Conservation (phyloP, 148 eudicot species). For the Talinum fruticosum region DNA sequence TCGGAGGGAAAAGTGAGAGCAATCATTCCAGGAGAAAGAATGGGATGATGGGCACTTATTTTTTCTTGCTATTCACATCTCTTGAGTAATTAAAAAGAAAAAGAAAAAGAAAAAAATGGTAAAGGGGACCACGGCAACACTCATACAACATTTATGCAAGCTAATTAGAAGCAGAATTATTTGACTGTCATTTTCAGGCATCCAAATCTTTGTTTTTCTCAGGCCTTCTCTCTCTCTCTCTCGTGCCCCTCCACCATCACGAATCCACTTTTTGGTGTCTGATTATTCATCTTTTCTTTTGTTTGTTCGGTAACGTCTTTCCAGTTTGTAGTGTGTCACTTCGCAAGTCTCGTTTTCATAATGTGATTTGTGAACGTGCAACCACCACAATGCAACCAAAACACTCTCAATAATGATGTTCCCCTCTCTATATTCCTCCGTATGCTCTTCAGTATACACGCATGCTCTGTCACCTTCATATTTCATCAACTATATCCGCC, state of each 20-base stretch:
- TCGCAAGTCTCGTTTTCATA: neutral
- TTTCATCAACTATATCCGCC: neutral
- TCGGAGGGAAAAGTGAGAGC: neutral
- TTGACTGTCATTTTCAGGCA: conserved; percentile 34
- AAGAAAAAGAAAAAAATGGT: no score
- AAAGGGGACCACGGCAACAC: conserved; percentile 19
- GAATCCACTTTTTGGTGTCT: conserved; percentile 22
- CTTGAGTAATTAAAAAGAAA: no score
- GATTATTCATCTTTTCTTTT: neutral
- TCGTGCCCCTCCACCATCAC: conserved; percentile 11
- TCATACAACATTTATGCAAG: conserved; percentile 20
- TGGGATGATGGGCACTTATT: neutral
- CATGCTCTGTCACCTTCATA: neutral
- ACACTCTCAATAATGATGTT: conserved; percentile 34
- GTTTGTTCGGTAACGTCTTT: conserved; percentile 2
- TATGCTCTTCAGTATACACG: neutral
- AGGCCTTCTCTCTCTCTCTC: neutral
- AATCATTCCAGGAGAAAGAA: neutral
- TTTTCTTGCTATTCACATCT: neutral
- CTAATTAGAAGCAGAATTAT: conserved; percentile 29
- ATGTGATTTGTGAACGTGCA: conserved; percentile 33
- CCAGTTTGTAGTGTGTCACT: conserved; percentile 23
- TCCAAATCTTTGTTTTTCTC: conserved; percentile 5
- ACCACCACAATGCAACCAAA: conserved; percentile 35
- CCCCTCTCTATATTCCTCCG: no score